Percentiles rank a stretch among this genome's conserved stretches.
Evolutionary conservation across 108 stramenopile species (phyloP).

Genomic region (Cyclostephanos invisitatus): DNA sequence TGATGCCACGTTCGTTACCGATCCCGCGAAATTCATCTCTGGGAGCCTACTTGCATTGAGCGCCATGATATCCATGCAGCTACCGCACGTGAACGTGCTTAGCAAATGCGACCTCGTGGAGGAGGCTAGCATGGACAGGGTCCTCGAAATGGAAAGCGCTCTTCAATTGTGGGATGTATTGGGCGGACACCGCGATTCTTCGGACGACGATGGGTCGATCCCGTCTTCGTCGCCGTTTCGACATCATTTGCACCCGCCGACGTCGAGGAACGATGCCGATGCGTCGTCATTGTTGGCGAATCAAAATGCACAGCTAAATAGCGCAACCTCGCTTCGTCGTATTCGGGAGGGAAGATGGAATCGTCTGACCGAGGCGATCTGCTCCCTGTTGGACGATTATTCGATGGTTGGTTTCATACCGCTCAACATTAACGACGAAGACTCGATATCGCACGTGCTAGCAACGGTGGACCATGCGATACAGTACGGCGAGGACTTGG

Average conservation of each 20-base stretch:
- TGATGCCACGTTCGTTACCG: slow-evolving; percentile 89
- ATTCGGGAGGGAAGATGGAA: slow-evolving; percentile 52
- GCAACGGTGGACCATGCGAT: slow-evolving; percentile 89
- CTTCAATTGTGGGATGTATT: slow-evolving; percentile 74
- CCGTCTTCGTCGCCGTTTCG: not conserved
- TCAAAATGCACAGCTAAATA: not conserved
- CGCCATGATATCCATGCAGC: slow-evolving; percentile 95
- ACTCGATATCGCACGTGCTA: slow-evolving; percentile 84
- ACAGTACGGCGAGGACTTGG: slow-evolving; percentile 96
- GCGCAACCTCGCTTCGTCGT: not conserved
- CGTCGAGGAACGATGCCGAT: not conserved
- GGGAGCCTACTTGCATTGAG: slow-evolving; percentile 88
- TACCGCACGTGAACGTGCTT: slow-evolving; percentile 96
- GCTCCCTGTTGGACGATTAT: slow-evolving; percentile 93
- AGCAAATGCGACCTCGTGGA: slow-evolving; percentile 94
- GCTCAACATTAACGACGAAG: slow-evolving; percentile 92
- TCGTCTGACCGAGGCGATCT: slow-evolving; percentile 84
- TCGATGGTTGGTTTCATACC: slow-evolving; percentile 94
- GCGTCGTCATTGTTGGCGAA: not conserved
- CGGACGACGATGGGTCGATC: not conserved
- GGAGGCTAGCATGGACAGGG: slow-evolving; percentile 69
- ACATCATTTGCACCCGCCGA: not conserved
- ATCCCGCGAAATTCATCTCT: slow-evolving; percentile 92
- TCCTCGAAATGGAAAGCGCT: slow-evolving; percentile 80
- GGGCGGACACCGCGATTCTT: slow-evolving; percentile 14